A percentile compares a stretch with the other conserved stretches of the same genome.
Evolutionary conservation across 441 rosid genomes (phyloP).

Genomic region (Biscutella laevigata): DNA sequence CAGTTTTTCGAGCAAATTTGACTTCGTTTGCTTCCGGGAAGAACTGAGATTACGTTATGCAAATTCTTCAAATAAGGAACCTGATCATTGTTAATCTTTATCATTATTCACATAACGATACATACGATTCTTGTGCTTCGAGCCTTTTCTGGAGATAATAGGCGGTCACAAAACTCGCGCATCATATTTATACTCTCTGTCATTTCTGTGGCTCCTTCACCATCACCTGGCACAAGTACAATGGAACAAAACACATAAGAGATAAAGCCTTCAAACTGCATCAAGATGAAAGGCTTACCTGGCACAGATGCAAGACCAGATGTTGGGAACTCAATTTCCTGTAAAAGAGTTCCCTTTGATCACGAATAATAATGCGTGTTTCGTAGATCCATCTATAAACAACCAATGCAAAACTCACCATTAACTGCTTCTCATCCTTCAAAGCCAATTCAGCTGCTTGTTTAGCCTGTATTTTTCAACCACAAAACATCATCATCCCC

Average conservation of each 20-base stretch:
- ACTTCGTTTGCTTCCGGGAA: conserved; percentile 94
- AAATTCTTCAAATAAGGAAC: neutral
- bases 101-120: neutral
- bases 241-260: neutral
- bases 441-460: conserved; percentile 59
- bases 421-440: conserved; percentile 53
- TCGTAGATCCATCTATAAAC: conserved; percentile 7
- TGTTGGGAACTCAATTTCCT: conserved; percentile 95
- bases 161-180: conserved; percentile 70
- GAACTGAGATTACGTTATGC: conserved; percentile 42
- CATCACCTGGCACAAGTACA: conserved; percentile 52
- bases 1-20: conserved; percentile 54
- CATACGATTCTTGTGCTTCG: conserved; percentile 74
- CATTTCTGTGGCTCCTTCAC: conserved; percentile 96
- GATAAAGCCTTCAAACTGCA: neutral
- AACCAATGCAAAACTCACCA: conserved; percentile 44
- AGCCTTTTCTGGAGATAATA: conserved; percentile 52
- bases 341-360: conserved; percentile 25
- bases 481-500: conserved; percentile 10
- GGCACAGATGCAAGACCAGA: conserved; percentile 90
- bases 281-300: conserved; percentile 33
- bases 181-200: conserved; percentile 80
- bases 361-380: conserved; percentile 20
- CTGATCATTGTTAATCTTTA: neutral
- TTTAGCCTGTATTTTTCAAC: conserved; percentile 48